Conservation (phyloP, 1,284 basidiomycete genomes). For the Inonotus obliquus region DNA sequence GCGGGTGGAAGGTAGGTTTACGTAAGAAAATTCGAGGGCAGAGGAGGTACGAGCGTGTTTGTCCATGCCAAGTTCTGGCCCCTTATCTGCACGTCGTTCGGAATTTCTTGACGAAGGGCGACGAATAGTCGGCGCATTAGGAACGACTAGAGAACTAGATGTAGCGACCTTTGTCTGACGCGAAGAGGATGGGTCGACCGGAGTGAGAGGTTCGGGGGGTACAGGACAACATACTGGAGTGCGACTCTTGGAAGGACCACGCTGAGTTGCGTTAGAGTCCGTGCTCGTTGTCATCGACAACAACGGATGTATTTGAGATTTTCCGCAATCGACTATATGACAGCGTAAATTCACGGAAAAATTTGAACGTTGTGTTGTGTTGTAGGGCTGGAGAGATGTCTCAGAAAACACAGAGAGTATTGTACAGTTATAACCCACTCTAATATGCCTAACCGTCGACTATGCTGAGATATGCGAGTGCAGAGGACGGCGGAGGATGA, state of each 20-base stretch:
- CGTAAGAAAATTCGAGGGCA: constrained; percentile 10
- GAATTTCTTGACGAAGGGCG: not conserved
- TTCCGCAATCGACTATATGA: not conserved
- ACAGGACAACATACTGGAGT: not conserved
- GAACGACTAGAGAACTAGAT: not conserved
- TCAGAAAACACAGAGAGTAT: not conserved
- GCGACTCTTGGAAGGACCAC: constrained; percentile 25
- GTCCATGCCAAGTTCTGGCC: not conserved
- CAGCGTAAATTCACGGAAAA: not conserved
- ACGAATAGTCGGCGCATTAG: not conserved
- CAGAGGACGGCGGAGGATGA: not conserved
- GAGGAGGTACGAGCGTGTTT: constrained; percentile 5
- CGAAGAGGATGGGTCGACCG: not conserved
- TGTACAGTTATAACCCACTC: not conserved
- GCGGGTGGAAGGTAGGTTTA: constrained; percentile 6
- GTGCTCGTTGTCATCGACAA: constrained; percentile 9
- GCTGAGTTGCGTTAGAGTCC: constrained; percentile 6
- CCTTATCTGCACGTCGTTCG: not conserved
- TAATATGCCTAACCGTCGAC: not conserved
- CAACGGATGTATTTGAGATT: not conserved
- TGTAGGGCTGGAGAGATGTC: not conserved
- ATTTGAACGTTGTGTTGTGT: not conserved
- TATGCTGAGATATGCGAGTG: not conserved
- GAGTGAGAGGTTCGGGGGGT: not conserved
- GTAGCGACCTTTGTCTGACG: not conserved